phyloP scores from a whole-genome alignment of 1,284 basidiomycete genomes.

The Anthracocystis panici-leucophaei region DNA sequence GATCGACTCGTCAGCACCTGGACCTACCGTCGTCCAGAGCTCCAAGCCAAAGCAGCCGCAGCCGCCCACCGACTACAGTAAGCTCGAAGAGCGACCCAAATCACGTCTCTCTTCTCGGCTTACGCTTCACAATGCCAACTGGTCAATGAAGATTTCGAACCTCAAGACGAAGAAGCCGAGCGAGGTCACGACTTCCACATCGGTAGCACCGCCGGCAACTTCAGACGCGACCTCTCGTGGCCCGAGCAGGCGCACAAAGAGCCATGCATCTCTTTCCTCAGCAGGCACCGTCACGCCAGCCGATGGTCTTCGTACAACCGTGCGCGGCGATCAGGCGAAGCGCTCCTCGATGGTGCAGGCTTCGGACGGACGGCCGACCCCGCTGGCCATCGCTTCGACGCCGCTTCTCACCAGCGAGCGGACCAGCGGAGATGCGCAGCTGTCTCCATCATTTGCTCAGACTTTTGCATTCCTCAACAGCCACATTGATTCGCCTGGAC shows the following conservation, averaged over 20 bases:
- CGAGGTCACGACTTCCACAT: conserved; percentile 1
- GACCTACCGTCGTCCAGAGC: conserved; percentile 3
- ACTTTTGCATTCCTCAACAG: conserved; percentile 43
- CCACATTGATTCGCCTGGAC: conserved; percentile 25
- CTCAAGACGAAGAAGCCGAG: conserved; percentile 20
- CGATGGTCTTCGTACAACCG: not conserved
- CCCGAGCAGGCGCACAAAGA: conserved; percentile 14
- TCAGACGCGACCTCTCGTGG: conserved; percentile 1
- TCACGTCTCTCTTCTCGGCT: conserved; percentile 33
- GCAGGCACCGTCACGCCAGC: conserved; percentile 1
- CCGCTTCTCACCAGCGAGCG: conserved; percentile 8
- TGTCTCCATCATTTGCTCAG: conserved; percentile 37
- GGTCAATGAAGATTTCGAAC: conserved; percentile 24
- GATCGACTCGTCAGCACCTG: not conserved
- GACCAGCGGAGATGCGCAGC: conserved; percentile 20
- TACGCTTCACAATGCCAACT: conserved; percentile 19
- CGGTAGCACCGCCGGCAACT: not conserved
- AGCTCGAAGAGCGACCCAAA: conserved; percentile 19
- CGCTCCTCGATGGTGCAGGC: not conserved
- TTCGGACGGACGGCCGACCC: not conserved
- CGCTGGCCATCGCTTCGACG: conserved; percentile 12
- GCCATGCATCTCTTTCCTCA: conserved; percentile 6
- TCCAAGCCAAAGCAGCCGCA: conserved; percentile 11
- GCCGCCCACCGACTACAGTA: conserved; percentile 25
- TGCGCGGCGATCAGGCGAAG: not conserved